Evolutionary conservation across 768 basidiomycete species (phyloP), one percentile per base, ranked within the genome.

Genomic region (Phlegmacium glaucopus): DNA sequence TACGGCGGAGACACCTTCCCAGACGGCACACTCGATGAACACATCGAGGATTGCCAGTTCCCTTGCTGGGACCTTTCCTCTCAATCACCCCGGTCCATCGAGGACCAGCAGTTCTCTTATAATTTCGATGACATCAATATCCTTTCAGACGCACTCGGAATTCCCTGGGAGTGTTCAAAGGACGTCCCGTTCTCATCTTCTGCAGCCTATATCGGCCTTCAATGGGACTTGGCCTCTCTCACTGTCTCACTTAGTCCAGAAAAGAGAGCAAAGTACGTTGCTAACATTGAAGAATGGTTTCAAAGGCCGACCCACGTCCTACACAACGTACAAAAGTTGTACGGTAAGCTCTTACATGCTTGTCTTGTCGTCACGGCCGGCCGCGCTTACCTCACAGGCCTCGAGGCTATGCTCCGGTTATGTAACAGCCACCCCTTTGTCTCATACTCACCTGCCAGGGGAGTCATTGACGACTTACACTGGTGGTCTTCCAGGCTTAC

Each of bases 271-370:
- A 63, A 61, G 37, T 63, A 63, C 27, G 18, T 55, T 0, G 25
- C 15, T 0, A 59, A 63, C n/a, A 62, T 67, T 11, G 6, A 42
- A 1, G 37, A 47, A 10, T 69, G 64, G 65, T 17, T 29, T 3
- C 3, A 12, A 1, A 16, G 30, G 1, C 7, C 45, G 0, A 53
- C 51, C 2, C 72, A 72, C 44, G 49, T 42, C 16, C 55, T 65
- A 8, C 39, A 58, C 2, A 61, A 74, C 9, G 58, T 67, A 10
- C 43, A 62, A 13, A 60, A 53, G 15, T 55, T 74, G 0, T 61
- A 69, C 36, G 64, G 73, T 0, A 72, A 74, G 41, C 59, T 74
- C 0, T 41, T 66, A 0, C 74, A 75, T 25, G 45, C 62, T 0
- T 54, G 47, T 11, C 36, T 54, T 0, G 47, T 69, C n/a, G n/a